Conservation (phyloP, 495 filamentous ascomycete genomes). For the Penicillium alfredii region DNA sequence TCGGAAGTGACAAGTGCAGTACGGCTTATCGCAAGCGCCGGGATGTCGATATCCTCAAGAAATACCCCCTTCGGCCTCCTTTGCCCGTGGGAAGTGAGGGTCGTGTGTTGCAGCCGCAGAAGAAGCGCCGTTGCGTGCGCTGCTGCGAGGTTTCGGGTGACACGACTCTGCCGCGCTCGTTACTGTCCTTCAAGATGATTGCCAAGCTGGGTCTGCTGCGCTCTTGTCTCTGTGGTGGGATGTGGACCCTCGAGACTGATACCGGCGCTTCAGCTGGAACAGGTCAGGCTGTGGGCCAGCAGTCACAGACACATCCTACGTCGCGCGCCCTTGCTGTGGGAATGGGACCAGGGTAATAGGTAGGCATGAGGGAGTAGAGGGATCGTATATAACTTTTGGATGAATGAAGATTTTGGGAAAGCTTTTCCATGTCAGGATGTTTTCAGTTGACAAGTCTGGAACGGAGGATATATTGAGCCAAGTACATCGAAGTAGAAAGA, state of each 20-base stretch:
- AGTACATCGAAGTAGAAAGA: too few relatives aligned
- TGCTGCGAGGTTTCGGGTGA: conserved; percentile 41
- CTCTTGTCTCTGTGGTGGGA: conserved; percentile 41
- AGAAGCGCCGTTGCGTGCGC: conserved; percentile 34
- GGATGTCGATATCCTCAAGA: conserved; percentile 44
- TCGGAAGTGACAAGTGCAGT: conserved; percentile 36
- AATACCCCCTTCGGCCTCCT: conserved; percentile 26
- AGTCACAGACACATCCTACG: too few relatives aligned
- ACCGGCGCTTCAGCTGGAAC: neutral
- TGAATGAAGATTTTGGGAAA: too few relatives aligned
- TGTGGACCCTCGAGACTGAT: conserved; percentile 36
- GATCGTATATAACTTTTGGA: too few relatives aligned
- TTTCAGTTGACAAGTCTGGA: too few relatives aligned
- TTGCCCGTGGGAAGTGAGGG: conserved; percentile 7
- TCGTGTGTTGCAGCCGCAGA: conserved; percentile 7
- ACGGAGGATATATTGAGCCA: too few relatives aligned
- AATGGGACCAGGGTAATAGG: too few relatives aligned
- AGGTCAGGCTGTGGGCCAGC: neutral
- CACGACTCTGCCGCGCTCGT: conserved; percentile 27
- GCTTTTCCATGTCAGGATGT: too few relatives aligned
- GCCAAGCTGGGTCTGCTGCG: conserved; percentile 36
- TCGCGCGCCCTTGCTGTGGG: too few relatives aligned
- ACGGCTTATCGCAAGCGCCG: conserved; percentile 31
- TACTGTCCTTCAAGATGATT: conserved; percentile 37
- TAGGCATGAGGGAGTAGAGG: too few relatives aligned